Evolutionary conservation across 257 asterid genomes (phyloP).

Genomic region (Nicotiana undulata): DNA sequence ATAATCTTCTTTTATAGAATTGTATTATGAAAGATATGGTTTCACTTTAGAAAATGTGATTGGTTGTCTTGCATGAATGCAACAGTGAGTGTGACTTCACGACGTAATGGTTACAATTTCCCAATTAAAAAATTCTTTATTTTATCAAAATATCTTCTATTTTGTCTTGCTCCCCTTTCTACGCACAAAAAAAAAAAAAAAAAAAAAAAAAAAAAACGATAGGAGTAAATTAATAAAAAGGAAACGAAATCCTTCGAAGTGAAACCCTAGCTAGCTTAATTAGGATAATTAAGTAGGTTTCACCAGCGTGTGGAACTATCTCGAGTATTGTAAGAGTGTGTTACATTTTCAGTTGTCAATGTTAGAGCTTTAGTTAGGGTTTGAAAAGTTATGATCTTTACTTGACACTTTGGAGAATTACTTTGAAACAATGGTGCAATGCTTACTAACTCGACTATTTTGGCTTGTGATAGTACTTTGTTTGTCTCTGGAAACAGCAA

Average conservation of each 20-base stretch:
- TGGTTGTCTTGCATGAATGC: slow-evolving; percentile 57
- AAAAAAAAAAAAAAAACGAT: no score
- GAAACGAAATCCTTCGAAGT: background rate
- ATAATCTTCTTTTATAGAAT: slow-evolving; percentile 3
- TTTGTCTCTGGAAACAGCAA: no score
- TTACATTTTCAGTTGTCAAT: no score
- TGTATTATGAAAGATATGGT: slow-evolving; percentile 17
- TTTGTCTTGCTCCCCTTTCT: slow-evolving; percentile 10
- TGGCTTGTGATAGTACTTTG: no score
- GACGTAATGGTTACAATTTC: slow-evolving; percentile 3
- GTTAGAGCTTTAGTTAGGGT: background rate
- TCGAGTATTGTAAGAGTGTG: no score
- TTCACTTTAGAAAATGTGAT: slow-evolving; percentile 42
- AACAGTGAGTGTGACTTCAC: slow-evolving; percentile 39
- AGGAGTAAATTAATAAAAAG: background rate
- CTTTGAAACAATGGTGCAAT: background rate
- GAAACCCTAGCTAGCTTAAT: background rate
- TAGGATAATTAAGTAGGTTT: background rate
- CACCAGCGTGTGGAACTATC: no score
- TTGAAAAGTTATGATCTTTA: background rate
- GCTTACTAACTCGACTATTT: no score
- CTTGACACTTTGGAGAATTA: background rate
- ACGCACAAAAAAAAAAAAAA: background rate
- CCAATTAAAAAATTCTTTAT: slow-evolving; percentile 18
- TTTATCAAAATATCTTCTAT: slow-evolving; percentile 14